phyloP scores from a whole-genome alignment of 352 stramenopile species.

The Phytophthora melonis region DNA sequence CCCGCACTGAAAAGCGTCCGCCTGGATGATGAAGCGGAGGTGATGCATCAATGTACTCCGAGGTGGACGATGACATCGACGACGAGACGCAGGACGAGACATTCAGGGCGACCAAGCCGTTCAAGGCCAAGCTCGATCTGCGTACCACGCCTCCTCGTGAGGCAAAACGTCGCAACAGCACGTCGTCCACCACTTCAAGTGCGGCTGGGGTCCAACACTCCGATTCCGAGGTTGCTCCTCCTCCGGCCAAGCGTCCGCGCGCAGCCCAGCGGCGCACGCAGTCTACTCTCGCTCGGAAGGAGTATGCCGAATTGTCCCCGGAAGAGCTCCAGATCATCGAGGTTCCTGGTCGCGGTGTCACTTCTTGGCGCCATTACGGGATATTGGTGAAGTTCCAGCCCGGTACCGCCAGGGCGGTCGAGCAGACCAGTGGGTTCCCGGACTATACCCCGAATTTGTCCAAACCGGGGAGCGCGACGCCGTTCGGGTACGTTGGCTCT shows the following conservation, averaged over 20 bases:
- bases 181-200: no score
- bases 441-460: background rate
- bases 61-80: background rate
- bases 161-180: background rate
- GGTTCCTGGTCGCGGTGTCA: background rate
- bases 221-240: background rate
- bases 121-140: background rate
- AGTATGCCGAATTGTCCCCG: background rate
- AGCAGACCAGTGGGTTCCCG: background rate
- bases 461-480: background rate
- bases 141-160: background rate
- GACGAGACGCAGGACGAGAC: background rate
- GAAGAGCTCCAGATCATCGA: background rate
- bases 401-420: background rate
- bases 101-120: background rate
- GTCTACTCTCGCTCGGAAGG: background rate
- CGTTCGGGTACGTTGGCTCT: background rate
- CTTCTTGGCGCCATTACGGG: background rate
- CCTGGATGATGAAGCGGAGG: background rate
- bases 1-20: background rate
- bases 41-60: background rate
- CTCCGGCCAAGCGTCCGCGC: background rate
- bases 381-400: background rate
- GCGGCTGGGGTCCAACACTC: no score
- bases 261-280: background rate